Percentiles rank a stretch among this genome's conserved stretches.
These are phyloP conservation scores for Uromyces viciae-fabae DNA, from an alignment of 1,284 basidiomycete genomes.

Conservation along the genomic window DNA sequence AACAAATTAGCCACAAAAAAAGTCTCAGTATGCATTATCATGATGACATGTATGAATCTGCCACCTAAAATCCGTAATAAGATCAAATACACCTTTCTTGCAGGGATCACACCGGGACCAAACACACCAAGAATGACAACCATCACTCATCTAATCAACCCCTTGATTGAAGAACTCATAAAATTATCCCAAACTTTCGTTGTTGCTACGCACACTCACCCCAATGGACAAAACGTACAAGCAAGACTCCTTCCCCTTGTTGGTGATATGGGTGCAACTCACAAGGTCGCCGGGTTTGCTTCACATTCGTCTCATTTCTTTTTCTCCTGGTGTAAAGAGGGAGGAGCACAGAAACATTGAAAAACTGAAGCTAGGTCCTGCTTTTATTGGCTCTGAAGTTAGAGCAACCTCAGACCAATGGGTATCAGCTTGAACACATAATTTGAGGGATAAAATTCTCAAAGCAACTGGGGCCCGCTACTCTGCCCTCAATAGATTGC, in stretches of 20 bases:
- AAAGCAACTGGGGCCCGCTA: background rate
- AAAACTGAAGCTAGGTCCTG: background rate
- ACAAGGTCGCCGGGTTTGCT: background rate
- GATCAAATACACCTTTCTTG: background rate
- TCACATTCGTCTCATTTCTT: background rate
- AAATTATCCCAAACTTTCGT: background rate
- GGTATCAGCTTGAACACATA: background rate
- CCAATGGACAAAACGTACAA: background rate
- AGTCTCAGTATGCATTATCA: background rate
- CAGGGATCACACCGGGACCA: slow-evolving; percentile 10
- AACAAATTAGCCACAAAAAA: background rate
- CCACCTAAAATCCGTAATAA: background rate
- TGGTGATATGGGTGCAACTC: background rate
- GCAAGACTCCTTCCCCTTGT: background rate
- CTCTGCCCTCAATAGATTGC: background rate
- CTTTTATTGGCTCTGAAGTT: background rate
- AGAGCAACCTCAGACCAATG: background rate
- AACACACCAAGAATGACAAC: background rate
- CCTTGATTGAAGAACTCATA: background rate
- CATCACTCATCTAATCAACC: background rate
- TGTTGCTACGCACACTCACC: background rate
- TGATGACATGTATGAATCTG: background rate
- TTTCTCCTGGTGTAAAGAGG: background rate
- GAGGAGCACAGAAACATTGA: background rate
- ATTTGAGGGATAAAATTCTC: background rate